phyloP scores from a whole-genome alignment of 805 yeast species.

The Cyberlindnera americana region DNA sequence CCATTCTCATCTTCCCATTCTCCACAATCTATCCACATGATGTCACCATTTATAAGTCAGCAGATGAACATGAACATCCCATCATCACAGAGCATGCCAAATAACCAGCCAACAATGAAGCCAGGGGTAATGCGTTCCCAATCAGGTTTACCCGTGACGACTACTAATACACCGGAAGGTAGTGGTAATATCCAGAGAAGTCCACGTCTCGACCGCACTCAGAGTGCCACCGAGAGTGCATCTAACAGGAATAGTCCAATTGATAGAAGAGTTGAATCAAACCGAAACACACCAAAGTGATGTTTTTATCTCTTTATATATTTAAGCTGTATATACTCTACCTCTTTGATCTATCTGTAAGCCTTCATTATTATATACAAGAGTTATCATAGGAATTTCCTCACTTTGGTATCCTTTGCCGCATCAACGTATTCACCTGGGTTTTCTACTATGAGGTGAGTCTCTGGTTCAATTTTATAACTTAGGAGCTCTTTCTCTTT shows the following conservation, averaged over 20 bases:
- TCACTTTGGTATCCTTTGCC: constrained; percentile 35
- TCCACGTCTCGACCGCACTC: constrained; percentile 10
- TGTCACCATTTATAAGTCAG: constrained; percentile 16
- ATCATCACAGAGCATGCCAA: constrained; percentile 18
- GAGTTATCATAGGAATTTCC: constrained; percentile 32
- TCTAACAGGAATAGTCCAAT: constrained; percentile 12
- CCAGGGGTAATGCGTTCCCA: constrained; percentile 10
- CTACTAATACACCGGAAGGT: constrained; percentile 10
- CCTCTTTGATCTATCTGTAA: neutral
- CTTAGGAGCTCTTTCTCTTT: constrained; percentile 27
- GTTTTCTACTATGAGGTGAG: constrained; percentile 35
- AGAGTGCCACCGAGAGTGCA: neutral
- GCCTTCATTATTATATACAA: neutral
- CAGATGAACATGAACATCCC: constrained; percentile 18
- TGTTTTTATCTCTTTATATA: no score
- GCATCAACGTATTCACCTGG: constrained; percentile 39
- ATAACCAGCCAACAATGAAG: constrained; percentile 16
- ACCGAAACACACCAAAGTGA: constrained; percentile 10
- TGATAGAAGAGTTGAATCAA: constrained; percentile 11
- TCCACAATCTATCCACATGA: constrained; percentile 12
- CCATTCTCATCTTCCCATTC: constrained; percentile 13
- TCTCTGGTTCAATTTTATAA: constrained; percentile 31
- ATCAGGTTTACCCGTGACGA: constrained; percentile 14
- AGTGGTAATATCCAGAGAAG: constrained; percentile 2
- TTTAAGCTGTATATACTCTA: neutral